Conservation (phyloP, 768 basidiomycete genomes). For the Podaxis sp. region DNA sequence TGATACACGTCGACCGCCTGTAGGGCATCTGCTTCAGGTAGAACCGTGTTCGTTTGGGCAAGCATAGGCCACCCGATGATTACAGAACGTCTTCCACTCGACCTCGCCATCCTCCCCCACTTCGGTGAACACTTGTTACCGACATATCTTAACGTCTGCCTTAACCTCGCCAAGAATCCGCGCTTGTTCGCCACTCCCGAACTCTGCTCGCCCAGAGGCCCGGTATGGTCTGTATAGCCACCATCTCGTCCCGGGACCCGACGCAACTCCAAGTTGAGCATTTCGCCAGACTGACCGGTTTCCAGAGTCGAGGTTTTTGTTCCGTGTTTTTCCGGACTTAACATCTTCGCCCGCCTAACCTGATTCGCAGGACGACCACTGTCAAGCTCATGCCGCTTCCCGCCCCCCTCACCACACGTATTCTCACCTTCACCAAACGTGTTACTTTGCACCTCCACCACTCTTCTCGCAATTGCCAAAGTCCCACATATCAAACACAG, state of each 20-base stretch:
- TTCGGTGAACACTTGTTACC: conserved; percentile 55
- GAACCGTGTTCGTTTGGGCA: conserved; percentile 18
- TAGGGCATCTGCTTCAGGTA: background rate
- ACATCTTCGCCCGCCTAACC: background rate
- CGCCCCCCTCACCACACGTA: conserved; percentile 64
- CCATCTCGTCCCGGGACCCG: conserved; percentile 46
- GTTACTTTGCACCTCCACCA: conserved; percentile 56
- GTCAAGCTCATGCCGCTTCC: conserved; percentile 63
- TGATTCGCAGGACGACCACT: conserved; percentile 11
- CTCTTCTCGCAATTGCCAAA: conserved; percentile 56
- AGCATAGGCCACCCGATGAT: conserved; percentile 50
- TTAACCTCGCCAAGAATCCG: conserved; percentile 65
- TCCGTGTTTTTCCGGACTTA: background rate
- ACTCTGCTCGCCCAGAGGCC: conserved; percentile 29
- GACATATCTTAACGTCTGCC: conserved; percentile 63
- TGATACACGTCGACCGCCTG: conserved; percentile 29
- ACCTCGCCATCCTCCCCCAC: conserved; percentile 20
- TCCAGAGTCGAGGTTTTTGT: background rate
- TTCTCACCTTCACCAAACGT: conserved; percentile 59
- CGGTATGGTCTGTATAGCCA: conserved; percentile 20
- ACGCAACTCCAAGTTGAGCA: conserved; percentile 47
- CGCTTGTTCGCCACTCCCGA: conserved; percentile 67
- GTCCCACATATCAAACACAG: conserved; percentile 50
- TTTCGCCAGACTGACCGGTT: background rate
- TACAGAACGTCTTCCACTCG: background rate